These are phyloP conservation scores for Emmonsiellopsis sp. DNA, from an alignment of 2,329 filamentous ascomycete species.

Conservation along the genomic window DNA sequence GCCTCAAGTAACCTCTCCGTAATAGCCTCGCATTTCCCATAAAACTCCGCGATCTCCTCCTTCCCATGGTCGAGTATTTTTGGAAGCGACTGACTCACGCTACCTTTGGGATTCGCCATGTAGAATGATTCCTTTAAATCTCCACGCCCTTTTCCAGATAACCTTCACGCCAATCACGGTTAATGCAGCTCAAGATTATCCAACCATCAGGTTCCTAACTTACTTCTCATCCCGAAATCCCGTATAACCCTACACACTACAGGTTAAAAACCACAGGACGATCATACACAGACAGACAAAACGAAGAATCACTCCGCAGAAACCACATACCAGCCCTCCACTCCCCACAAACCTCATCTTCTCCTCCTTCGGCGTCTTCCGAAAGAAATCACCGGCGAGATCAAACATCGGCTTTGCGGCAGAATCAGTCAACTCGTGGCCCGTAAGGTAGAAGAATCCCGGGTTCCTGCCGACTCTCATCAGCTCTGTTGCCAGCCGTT, in stretches of 20 bases:
- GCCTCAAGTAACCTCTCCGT: neutral
- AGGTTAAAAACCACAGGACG: neutral
- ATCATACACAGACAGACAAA: too few relatives aligned
- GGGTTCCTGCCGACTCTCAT: neutral
- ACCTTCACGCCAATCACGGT: neutral
- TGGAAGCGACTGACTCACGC: neutral
- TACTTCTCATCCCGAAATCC: constrained; percentile 1
- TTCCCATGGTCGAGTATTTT: neutral
- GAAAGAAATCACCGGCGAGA: neutral
- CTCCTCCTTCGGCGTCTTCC: neutral
- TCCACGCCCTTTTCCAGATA: neutral
- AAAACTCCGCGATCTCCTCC: neutral
- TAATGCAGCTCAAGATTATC: neutral
- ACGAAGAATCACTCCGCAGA: neutral
- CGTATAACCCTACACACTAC: neutral
- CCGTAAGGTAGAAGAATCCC: neutral
- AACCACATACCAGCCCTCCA: neutral
- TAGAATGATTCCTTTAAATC: neutral
- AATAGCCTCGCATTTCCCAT: neutral
- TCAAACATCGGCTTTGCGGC: neutral
- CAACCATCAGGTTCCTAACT: neutral
- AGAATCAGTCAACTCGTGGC: neutral
- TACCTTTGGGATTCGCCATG: neutral
- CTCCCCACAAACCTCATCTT: neutral
- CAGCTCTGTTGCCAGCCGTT: neutral